These are phyloP conservation scores for Triangularia setosa DNA, from an alignment of 2,329 filamentous ascomycete species.

Conservation along the genomic window DNA sequence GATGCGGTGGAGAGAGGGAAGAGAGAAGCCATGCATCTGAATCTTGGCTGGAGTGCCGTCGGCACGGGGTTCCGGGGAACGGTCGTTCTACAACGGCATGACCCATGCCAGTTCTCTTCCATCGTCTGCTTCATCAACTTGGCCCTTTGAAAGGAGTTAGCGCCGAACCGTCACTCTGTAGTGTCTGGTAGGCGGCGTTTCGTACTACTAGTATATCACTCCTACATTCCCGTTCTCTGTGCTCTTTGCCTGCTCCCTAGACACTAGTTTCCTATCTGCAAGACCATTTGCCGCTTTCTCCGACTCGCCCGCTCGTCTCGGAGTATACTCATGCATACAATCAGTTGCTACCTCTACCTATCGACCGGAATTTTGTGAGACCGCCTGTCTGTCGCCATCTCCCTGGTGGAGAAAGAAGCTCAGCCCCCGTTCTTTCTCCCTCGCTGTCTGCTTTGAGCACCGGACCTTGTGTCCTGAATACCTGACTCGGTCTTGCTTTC, in stretches of 20 bases:
- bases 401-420: background rate
- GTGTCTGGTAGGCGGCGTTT: background rate
- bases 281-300: background rate
- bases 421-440: background rate
- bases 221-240: background rate
- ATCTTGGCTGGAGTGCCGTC: background rate
- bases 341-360: background rate
- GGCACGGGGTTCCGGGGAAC: background rate
- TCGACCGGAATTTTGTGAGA: background rate
- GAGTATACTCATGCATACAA: background rate
- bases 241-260: background rate
- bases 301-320: background rate
- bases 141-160: background rate
- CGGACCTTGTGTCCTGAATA: background rate
- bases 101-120: background rate
- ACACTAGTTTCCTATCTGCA: background rate
- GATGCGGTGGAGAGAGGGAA: background rate
- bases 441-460: background rate
- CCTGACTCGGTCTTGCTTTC: background rate
- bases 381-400: background rate
- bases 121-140: background rate
- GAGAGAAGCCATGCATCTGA: background rate
- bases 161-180: background rate
- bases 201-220: background rate
- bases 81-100: background rate